Percentiles rank a stretch among this genome's conserved stretches.
phyloP scores from a whole-genome alignment of 805 yeast species.

The Metschnikowia baotianmanensis region DNA sequence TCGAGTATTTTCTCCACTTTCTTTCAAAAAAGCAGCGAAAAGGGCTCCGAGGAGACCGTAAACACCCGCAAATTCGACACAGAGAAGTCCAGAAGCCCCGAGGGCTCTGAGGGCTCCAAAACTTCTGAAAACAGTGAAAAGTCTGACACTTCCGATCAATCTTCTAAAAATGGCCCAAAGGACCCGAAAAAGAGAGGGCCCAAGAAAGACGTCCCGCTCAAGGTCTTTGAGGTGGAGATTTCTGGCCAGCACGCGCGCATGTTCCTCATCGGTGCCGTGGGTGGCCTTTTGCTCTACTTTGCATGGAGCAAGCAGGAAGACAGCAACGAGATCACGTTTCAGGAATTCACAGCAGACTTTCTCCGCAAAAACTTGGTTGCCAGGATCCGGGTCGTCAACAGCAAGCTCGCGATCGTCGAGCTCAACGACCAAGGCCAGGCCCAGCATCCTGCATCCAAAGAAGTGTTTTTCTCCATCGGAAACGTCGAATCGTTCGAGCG shows the following conservation, averaged over 20 bases:
- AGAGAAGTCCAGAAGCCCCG: background rate
- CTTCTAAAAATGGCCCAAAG: too few species aligned
- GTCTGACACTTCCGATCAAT: too few species aligned
- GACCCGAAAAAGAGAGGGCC: conserved; percentile 4
- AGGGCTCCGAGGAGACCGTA: too few species aligned
- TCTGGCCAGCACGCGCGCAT: conserved; percentile 23
- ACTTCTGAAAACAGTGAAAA: too few species aligned
- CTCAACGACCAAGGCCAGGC: conserved; percentile 59
- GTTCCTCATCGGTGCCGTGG: conserved; percentile 33
- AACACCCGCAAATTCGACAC: too few species aligned
- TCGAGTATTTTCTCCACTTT: too few species aligned
- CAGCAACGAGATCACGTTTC: conserved; percentile 73
- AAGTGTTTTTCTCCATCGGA: conserved; percentile 71
- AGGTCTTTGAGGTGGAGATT: conserved; percentile 24
- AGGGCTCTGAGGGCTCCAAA: too few species aligned
- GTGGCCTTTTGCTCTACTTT: conserved; percentile 27
- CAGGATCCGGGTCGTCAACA: conserved; percentile 72
- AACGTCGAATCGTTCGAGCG: conserved; percentile 86
- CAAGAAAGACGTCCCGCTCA: background rate
- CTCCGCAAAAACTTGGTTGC: conserved; percentile 77
- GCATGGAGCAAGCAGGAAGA: conserved; percentile 22
- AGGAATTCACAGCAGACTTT: conserved; percentile 76
- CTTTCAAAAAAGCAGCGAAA: too few species aligned
- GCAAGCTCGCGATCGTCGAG: conserved; percentile 68
- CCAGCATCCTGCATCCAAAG: conserved; percentile 26